Percentiles rank a stretch among this genome's conserved stretches.
These are phyloP conservation scores for Hypholoma sublateritium DNA, from an alignment of 768 basidiomycete genomes.

Conservation along the genomic window DNA sequence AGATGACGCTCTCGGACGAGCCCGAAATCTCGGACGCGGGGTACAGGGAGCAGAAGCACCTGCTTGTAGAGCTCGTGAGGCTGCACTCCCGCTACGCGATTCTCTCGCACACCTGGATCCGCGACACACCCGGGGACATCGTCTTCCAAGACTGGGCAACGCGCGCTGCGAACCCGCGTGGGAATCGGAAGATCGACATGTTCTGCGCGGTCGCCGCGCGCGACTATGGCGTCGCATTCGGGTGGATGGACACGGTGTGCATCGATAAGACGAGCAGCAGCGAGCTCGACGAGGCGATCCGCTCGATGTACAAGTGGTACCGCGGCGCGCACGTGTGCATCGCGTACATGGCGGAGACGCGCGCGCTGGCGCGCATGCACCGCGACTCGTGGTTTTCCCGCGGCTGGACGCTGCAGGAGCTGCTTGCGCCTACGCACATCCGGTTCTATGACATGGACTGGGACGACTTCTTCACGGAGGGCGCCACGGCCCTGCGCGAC, in stretches of 20 bases:
- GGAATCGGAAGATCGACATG: not conserved
- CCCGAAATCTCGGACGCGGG: no score
- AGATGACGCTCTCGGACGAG: no score
- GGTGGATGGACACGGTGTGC: constrained; percentile 14
- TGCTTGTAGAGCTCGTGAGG: no score
- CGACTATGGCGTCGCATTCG: not conserved
- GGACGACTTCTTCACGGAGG: not conserved
- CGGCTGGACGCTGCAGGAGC: constrained; percentile 14
- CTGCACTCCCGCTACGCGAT: no score
- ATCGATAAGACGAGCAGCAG: constrained; percentile 12
- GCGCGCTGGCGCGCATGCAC: not conserved
- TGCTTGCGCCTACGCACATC: constrained; percentile 4
- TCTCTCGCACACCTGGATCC: no score
- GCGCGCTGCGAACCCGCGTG: not conserved
- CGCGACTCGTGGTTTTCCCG: constrained; percentile 10
- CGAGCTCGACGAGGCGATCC: constrained; percentile 13
- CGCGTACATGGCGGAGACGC: constrained; percentile 1
- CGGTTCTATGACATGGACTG: constrained; percentile 6
- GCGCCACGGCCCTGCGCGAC: not conserved
- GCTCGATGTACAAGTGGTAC: constrained; percentile 14
- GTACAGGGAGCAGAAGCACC: no score
- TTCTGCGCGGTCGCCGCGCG: not conserved
- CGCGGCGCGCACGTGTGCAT: constrained; percentile 1
- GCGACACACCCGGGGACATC: no score
- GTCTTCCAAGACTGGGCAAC: not conserved